Base-by-base conservation (phyloP, 2,329 filamentous ascomycete genomes). In the Hymenoscyphus repandus region DNA sequence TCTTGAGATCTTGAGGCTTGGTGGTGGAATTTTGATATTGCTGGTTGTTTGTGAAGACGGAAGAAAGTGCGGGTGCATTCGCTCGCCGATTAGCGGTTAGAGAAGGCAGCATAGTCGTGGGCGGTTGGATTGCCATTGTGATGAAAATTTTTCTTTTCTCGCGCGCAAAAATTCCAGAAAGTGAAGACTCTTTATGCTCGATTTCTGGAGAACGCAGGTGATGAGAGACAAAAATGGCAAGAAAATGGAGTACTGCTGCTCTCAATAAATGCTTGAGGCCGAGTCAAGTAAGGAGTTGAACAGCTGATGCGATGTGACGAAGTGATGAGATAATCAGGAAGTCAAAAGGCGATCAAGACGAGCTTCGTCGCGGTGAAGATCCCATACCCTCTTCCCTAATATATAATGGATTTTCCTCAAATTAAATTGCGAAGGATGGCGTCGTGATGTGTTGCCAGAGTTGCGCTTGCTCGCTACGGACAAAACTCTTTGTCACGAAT, bases 401-500 rank as follows among this genome's bases (percentile, higher is more conserved):
- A 17, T 17, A 40, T 37, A n/a, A n/a, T 37, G 34, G 22, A 27
- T 27, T 27, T 27, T 37, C 34, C 34, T 37, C 34, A 17, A 37
- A 13, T 13, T 37, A 13, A 17, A 13, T 37, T 17, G 12, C 12
- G 34, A 13, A 37, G 34, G 34, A 13, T 17, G 12, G 34, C 12
- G 12, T 17, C 15, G 34, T 37, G 15, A 4, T 37, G 15, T 13
- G 12, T 37, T 17, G 12, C 20, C 39, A 27, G 13, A 43, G 22
- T 11, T 30, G 18, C 17, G 10, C 31, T 20, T 20, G 45, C 13
- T 40, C 30, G 45, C 10, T 36, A 22, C 27, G 30, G 37, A 48
- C 33, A 34, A 52, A 45, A 48, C 50, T 49, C 37, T 52, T 52
- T 52, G 50, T 52, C 50, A 52, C 39, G 45, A 49, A 51, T 47